phyloP scores from a whole-genome alignment of 2,329 filamentous ascomycete genomes.

The Colletotrichum gloeosporioides region DNA sequence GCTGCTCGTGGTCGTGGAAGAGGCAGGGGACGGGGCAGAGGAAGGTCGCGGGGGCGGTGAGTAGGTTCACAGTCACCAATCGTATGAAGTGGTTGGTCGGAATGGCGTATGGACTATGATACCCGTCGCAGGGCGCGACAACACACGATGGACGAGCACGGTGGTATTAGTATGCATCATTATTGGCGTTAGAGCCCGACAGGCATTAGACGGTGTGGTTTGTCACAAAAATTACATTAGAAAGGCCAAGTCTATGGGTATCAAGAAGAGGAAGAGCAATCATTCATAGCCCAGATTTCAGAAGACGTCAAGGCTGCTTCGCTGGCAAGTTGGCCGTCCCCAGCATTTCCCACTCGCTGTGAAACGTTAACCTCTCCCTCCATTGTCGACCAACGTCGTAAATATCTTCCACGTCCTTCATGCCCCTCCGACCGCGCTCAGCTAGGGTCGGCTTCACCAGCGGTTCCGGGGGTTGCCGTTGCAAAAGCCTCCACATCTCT shows the following conservation, averaged over 20 bases:
- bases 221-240: neutral
- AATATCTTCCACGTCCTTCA: constrained; percentile 38
- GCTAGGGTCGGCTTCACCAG: constrained; percentile 34
- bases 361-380: constrained; percentile 40
- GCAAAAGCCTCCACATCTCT: constrained; percentile 51
- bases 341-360: constrained; percentile 48
- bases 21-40: constrained; percentile 32
- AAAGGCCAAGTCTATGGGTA: constrained; percentile 10
- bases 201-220: neutral
- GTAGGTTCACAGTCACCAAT: neutral
- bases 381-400: constrained; percentile 43
- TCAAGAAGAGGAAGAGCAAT: neutral
- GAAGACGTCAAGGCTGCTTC: neutral
- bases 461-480: constrained; percentile 40
- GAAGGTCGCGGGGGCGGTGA: constrained; percentile 11
- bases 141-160: neutral
- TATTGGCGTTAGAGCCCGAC: neutral
- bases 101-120: neutral
- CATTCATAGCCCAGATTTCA: neutral
- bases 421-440: constrained; percentile 30
- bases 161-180: neutral
- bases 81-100: neutral
- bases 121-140: constrained; percentile 14
- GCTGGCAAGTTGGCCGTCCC: neutral
- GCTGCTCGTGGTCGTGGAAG: constrained; percentile 39